Evolutionary conservation across 164 flowering plant genomes (phyloP).

Genomic region (Chloranthus sessilifolius): DNA sequence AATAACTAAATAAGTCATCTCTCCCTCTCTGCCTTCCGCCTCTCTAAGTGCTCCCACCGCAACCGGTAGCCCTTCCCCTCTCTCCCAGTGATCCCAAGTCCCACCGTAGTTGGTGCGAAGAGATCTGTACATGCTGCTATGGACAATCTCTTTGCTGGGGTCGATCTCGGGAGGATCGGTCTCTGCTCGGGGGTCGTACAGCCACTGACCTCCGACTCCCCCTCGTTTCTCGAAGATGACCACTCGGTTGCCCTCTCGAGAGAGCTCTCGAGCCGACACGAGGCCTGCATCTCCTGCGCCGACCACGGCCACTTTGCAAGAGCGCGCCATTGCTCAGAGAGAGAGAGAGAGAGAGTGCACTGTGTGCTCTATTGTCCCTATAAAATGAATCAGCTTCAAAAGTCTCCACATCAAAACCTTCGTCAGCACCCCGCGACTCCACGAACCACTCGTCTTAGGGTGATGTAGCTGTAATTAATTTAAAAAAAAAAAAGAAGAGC

Average conservation of each 20-base stretch:
- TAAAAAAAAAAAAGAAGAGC: not conserved
- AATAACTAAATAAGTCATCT: too few species aligned
- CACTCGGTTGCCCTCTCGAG: conserved; percentile 61
- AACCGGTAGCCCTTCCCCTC: too few species aligned
- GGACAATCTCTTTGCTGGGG: conserved; percentile 50
- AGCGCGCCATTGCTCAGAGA: conserved; percentile 4
- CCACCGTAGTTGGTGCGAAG: conserved; percentile 85
- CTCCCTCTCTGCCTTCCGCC: too few species aligned
- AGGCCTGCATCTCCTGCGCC: conserved; percentile 87
- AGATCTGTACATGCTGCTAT: conserved; percentile 64
- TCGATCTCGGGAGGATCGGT: conserved; percentile 58
- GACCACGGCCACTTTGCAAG: conserved; percentile 58
- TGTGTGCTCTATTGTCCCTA: too few species aligned
- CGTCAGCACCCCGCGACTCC: too few species aligned
- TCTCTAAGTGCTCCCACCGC: too few species aligned
- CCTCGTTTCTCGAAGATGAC: conserved; percentile 51
- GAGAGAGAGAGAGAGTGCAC: too few species aligned
- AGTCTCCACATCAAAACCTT: too few species aligned
- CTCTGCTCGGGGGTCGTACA: conserved; percentile 47
- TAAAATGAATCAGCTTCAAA: too few species aligned
- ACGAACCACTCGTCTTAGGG: too few species aligned
- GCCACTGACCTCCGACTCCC: conserved; percentile 76
- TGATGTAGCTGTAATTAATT: conserved; percentile 58
- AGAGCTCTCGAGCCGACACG: conserved; percentile 69
- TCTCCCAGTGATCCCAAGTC: too few species aligned